Percentiles rank a stretch among this genome's conserved stretches.
These are phyloP conservation scores for Chernovozyma aurita DNA, from an alignment of 1,139 yeast genomes.

Conservation along the genomic window DNA sequence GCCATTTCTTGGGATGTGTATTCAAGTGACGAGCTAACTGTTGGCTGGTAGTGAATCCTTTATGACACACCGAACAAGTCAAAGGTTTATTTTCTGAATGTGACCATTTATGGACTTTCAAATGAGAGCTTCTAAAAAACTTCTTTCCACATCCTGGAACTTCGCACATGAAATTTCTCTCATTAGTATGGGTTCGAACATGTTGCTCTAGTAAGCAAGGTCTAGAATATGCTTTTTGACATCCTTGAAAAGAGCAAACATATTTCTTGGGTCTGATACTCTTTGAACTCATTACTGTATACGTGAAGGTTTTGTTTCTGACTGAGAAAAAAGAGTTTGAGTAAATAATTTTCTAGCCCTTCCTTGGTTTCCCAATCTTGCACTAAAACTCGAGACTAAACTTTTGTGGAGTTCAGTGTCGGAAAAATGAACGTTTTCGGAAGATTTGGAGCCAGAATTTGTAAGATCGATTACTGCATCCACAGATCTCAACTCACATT, in stretches of 20 bases:
- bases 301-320: too few species aligned
- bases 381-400: too few species aligned
- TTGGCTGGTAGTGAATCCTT: constrained; percentile 13
- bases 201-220: constrained; percentile 16
- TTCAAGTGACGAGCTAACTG: constrained; percentile 13
- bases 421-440: too few species aligned
- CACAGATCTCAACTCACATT: too few species aligned
- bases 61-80: constrained; percentile 12
- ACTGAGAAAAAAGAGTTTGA: too few species aligned
- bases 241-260: constrained; percentile 12
- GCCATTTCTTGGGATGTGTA: constrained; percentile 12
- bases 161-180: constrained; percentile 14
- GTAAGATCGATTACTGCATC: too few species aligned
- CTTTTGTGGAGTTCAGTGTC: too few species aligned
- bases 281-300: neutral
- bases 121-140: constrained; percentile 14
- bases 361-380: too few species aligned
- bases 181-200: constrained; percentile 13
- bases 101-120: constrained; percentile 11
- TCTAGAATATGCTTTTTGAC: constrained; percentile 19
- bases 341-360: too few species aligned
- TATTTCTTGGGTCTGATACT: constrained; percentile 8
- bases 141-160: constrained; percentile 10
- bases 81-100: constrained; percentile 13
- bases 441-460: too few species aligned